These are phyloP conservation scores for Picea mariana DNA, from an alignment of 83 land plant genomes.

Conservation along the genomic window DNA sequence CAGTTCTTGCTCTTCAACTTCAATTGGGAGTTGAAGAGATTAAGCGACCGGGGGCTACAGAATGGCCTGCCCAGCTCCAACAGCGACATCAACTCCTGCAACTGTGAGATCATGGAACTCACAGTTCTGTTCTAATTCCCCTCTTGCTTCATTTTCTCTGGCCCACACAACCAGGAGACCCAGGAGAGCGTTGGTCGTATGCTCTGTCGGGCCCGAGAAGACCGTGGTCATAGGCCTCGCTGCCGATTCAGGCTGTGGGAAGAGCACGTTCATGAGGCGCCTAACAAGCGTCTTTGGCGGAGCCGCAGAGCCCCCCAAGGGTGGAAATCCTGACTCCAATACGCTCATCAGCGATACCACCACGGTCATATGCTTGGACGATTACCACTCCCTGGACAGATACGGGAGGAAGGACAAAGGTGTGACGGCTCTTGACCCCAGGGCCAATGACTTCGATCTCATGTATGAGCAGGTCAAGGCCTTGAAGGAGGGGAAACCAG, in stretches of 20 bases:
- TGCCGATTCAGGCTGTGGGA: conserved; percentile 97
- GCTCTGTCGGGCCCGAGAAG: conserved; percentile 38
- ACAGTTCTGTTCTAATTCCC: background rate
- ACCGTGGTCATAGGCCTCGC: conserved; percentile 94
- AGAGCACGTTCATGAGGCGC: conserved; percentile 97
- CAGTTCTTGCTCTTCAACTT: too few relatives aligned
- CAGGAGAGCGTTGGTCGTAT: conserved; percentile 24
- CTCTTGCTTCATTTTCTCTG: background rate
- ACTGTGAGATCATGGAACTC: background rate
- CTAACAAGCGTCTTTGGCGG: conserved; percentile 96
- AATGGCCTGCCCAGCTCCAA: conserved; percentile 18
- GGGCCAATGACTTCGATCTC: conserved; percentile 91
- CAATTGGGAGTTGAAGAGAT: background rate
- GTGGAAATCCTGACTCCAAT: conserved; percentile 97
- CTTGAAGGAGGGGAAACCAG: conserved; percentile 70
- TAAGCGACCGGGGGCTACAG: background rate
- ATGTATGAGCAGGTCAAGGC: conserved; percentile 99
- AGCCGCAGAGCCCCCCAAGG: conserved; percentile 89
- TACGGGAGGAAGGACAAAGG: conserved; percentile 86
- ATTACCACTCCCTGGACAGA: conserved; percentile 91
- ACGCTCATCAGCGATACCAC: conserved; percentile 94
- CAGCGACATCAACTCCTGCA: background rate
- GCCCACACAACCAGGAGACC: conserved; percentile 6
- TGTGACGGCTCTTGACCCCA: conserved; percentile 92
- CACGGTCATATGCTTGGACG: conserved; percentile 94